These are phyloP conservation scores for Steccherinum ochraceum DNA, from an alignment of 768 basidiomycete species.

Conservation along the genomic window DNA sequence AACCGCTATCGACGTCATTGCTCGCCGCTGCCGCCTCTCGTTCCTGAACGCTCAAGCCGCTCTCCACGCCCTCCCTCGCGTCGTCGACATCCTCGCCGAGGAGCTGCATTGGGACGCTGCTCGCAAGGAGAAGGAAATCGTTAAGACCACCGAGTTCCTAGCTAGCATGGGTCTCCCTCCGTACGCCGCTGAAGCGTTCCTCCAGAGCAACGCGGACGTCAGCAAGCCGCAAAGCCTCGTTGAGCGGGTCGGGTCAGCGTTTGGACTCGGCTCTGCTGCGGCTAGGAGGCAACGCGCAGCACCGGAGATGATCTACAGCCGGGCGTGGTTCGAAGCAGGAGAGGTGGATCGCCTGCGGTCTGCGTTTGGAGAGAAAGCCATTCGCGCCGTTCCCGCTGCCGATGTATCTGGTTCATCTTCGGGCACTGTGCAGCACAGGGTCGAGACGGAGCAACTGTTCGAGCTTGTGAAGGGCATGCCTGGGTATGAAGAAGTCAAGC, in stretches of 20 bases:
- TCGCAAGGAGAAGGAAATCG: constrained; percentile 55
- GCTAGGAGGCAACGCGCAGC: constrained; percentile 12
- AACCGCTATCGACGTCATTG: constrained; percentile 90
- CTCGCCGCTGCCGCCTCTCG: constrained; percentile 85
- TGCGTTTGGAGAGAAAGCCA: constrained; percentile 23
- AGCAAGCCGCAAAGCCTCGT: constrained; percentile 14
- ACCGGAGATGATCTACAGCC: constrained; percentile 32
- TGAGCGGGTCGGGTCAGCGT: constrained; percentile 17
- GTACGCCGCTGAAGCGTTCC: constrained; percentile 27
- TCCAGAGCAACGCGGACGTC: background rate
- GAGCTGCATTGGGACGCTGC: constrained; percentile 73
- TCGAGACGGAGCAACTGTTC: constrained; percentile 31
- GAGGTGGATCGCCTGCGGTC: constrained; percentile 37
- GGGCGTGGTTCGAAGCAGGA: constrained; percentile 49
- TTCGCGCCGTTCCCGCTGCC: background rate
- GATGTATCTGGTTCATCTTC: constrained; percentile 2
- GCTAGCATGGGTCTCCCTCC: constrained; percentile 79
- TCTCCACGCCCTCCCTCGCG: constrained; percentile 74
- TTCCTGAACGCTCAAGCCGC: constrained; percentile 91
- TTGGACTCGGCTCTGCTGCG: constrained; percentile 9
- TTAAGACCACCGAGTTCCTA: constrained; percentile 58
- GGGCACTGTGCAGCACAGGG: constrained; percentile 26
- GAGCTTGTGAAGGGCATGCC: constrained; percentile 23
- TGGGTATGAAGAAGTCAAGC: constrained; percentile 55
- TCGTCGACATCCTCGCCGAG: constrained; percentile 86